Evolutionary conservation across 345 rosid species (phyloP), one percentile per base, ranked within the genome.

Genomic region (Melastoma malabathricum): DNA sequence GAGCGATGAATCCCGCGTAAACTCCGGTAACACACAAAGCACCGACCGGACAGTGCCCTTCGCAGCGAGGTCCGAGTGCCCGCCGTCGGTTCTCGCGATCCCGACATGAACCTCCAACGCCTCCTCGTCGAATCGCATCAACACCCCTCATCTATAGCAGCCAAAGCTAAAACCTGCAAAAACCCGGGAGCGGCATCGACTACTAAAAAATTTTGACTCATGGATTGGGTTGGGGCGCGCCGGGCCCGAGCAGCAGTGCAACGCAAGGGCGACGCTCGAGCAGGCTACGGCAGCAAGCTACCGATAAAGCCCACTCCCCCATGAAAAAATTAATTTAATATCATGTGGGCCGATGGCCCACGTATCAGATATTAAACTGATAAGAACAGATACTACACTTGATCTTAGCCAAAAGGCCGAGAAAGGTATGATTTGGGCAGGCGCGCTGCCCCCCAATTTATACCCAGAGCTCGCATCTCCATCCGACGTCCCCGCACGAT

Each of bases 381-480:
- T 74, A 78, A 78, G 72, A 72, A 69, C 71, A 72, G 75, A 74
- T 78, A 68, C 75, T 75, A 72, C 76, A 72, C 77, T 73, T 75
- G 79, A 75, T 78, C 78, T 73, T 73, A 78, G 76, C 80, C 75
- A 73, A 75, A 73, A 75, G 80, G 80, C 84, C 76, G 78, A 75
- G 78, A 73, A 78, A 71, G 76, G 75, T 73, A 75, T 72, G 72
- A 19, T 0, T 16, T 29, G 45, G 1, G 14, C 6, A 1, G 17
- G 12, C 13, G 15, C 27, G 23, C 14, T 6, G 27, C 51, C 22
- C 22, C 9, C 18, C 19, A 1, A 3, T 48, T 18, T 48, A 19
- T 48, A 19, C 0, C 3, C 25, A 2, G 25, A 22, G 25, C 25
- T 22, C 25, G 25, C 25, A 22, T 22, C 25, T 22, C 25, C 4